A percentile compares a stretch with the other conserved stretches of the same genome.
These are phyloP conservation scores for Yamadazyma oceani DNA, from an alignment of 1,139 yeast species.

Conservation along the genomic window DNA sequence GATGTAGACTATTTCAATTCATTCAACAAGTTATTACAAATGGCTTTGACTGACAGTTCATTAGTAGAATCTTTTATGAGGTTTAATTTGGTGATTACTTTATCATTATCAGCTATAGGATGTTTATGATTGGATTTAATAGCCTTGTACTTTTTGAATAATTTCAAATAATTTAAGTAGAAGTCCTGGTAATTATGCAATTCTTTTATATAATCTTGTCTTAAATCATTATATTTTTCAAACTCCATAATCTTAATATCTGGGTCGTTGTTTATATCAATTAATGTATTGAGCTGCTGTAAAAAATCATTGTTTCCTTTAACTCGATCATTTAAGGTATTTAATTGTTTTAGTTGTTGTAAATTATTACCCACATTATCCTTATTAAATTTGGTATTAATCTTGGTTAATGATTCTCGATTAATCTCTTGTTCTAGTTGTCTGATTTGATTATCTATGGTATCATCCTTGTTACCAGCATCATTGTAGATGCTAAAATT, in stretches of 20 bases:
- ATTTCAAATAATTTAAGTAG: constrained; percentile 38
- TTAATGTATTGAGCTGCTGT: constrained; percentile 21
- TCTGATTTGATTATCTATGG: constrained; percentile 11
- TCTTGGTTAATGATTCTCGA: constrained; percentile 13
- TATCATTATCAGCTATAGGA: constrained; percentile 1
- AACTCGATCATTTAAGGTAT: constrained; percentile 16
- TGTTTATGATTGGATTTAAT: constrained; percentile 24
- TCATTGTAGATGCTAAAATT: not conserved
- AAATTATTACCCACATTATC: constrained; percentile 7
- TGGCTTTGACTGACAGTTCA: constrained; percentile 22
- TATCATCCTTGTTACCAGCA: not conserved
- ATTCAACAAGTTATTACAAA: constrained; percentile 24
- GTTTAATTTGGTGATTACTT: constrained; percentile 17
- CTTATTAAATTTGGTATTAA: constrained; percentile 10
- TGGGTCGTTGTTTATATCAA: constrained; percentile 19
- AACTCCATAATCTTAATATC: constrained; percentile 8
- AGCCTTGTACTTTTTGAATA: constrained; percentile 42
- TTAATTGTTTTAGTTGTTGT: constrained; percentile 12
- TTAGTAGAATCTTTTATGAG: constrained; percentile 24
- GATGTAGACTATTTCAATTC: constrained; percentile 14
- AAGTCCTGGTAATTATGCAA: constrained; percentile 29
- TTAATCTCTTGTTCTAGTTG: constrained; percentile 19
- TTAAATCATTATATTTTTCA: constrained; percentile 29
- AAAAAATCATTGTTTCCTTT: constrained; percentile 24
- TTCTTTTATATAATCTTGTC: constrained; percentile 33